A percentile compares a stretch with the other conserved stretches of the same genome.
phyloP scores from a whole-genome alignment of 192 early-diverging fungal species.

The Gorgonomyces haynaldii region DNA sequence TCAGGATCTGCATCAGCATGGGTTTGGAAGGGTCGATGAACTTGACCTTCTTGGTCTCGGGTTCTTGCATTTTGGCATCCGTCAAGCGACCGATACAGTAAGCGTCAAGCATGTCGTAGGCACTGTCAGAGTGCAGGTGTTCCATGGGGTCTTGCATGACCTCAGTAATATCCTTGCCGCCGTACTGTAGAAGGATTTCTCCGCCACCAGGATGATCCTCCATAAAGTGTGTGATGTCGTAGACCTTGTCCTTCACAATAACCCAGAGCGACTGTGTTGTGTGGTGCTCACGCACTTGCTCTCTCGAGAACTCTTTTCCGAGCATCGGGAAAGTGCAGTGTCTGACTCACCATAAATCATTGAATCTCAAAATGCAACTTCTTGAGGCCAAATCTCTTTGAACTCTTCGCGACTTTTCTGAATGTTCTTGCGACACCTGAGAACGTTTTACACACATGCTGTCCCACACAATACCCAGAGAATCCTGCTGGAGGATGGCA shows the following conservation, averaged over 20 bases:
- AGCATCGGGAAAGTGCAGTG: no score
- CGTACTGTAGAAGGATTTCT: slow-evolving; percentile 77
- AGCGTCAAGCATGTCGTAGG: slow-evolving; percentile 77
- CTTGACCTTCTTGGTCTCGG: slow-evolving; percentile 31
- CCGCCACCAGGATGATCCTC: slow-evolving; percentile 88
- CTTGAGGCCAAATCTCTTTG: no score
- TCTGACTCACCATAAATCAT: no score
- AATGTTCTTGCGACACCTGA: background rate
- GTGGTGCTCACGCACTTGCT: slow-evolving; percentile 66
- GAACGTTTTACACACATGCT: background rate
- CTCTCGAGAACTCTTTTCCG: slow-evolving; percentile 46
- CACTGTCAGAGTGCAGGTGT: slow-evolving; percentile 71
- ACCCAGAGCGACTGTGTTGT: slow-evolving; percentile 68
- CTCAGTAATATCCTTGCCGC: slow-evolving; percentile 68
- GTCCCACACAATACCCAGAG: background rate
- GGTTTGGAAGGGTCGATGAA: slow-evolving; percentile 78
- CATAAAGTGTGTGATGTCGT: slow-evolving; percentile 79
- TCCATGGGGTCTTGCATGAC: slow-evolving; percentile 64
- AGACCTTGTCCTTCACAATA: slow-evolving; percentile 66
- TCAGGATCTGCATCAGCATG: slow-evolving; percentile 70
- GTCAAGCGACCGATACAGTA: slow-evolving; percentile 58
- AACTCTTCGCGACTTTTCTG: no score
- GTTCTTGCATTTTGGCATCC: background rate
- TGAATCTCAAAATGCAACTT: no score
- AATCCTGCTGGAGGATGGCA: background rate